Evolutionary conservation across 305 asterid species (phyloP).

Genomic region (Striga hermonthica): DNA sequence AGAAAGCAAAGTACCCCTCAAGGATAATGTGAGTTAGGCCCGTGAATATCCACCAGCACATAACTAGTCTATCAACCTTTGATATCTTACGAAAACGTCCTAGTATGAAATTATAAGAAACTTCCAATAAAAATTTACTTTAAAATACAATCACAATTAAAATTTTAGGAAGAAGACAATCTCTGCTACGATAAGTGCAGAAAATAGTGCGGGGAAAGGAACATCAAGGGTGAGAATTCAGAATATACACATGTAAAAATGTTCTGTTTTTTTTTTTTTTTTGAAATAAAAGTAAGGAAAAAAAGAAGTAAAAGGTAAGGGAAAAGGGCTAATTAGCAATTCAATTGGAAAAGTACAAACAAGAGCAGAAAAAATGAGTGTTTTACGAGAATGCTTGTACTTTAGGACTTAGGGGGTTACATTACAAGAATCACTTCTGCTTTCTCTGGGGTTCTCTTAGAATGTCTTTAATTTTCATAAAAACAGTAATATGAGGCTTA

Average conservation of each 20-base stretch:
- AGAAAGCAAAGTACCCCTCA: conserved; percentile 72
- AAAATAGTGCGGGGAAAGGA: not conserved
- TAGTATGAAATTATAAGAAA: conserved; percentile 20
- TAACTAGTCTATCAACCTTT: conserved; percentile 58
- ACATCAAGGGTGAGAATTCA: not conserved
- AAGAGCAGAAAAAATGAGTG: no score
- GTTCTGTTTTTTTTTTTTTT: no score
- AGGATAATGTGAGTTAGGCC: conserved; percentile 74
- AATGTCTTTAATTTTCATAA: not conserved
- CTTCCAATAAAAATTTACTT: no score
- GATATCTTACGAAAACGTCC: conserved; percentile 58
- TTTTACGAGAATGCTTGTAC: no score
- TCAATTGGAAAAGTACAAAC: no score
- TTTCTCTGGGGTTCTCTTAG: no score
- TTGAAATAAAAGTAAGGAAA: not conserved
- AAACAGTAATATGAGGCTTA: conserved; percentile 20
- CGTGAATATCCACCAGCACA: conserved; percentile 93
- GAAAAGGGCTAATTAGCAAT: no score
- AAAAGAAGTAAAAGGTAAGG: not conserved
- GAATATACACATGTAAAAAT: not conserved
- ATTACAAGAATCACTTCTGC: no score
- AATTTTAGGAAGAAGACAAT: no score
- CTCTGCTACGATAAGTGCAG: not conserved
- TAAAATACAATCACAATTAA: no score
- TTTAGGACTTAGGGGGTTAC: no score